Percentiles rank a stretch among this genome's conserved stretches.
Conservation (phyloP, 2,329 filamentous ascomycete genomes). For the Harringtonia aguacate region DNA sequence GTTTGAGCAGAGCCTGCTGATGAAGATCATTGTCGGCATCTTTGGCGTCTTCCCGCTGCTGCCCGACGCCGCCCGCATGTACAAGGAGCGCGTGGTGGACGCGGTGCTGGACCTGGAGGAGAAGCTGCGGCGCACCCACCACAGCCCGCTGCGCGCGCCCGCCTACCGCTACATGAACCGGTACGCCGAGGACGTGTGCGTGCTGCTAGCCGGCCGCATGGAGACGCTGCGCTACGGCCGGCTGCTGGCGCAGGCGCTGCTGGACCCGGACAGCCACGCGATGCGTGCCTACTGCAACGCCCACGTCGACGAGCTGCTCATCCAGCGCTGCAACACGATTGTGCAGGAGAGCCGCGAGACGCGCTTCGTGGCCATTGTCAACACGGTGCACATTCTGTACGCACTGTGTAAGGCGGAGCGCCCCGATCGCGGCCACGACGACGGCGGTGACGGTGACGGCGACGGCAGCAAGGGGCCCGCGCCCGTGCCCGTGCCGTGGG, state of each 20-base stretch:
- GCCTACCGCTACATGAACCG: slow-evolving; percentile 89
- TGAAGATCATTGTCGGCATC: slow-evolving; percentile 91
- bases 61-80: slow-evolving; percentile 77
- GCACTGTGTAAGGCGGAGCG: slow-evolving; percentile 51
- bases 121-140: slow-evolving; percentile 72
- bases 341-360: slow-evolving; percentile 59
- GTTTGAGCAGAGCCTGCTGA: slow-evolving; percentile 82
- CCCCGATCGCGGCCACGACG: slow-evolving; percentile 23
- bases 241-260: slow-evolving; percentile 79
- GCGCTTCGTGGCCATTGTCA: slow-evolving; percentile 60
- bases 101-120: slow-evolving; percentile 83
- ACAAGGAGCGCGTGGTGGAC: slow-evolving; percentile 83
- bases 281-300: slow-evolving; percentile 65
- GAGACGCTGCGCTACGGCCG: slow-evolving; percentile 82
- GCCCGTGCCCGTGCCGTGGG: no score
- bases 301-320: slow-evolving; percentile 62
- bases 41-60: slow-evolving; percentile 97
- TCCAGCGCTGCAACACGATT: slow-evolving; percentile 54
- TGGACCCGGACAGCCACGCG: slow-evolving; percentile 60
- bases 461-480: background rate
- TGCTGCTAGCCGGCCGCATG: slow-evolving; percentile 65
- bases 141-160: slow-evolving; percentile 83
- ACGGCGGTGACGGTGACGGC: background rate
- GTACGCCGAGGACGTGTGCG: slow-evolving; percentile 82
- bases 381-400: slow-evolving; percentile 76